Evolutionary conservation across 2,329 filamentous ascomycete species (phyloP), one percentile per base, ranked within the genome.

Genomic region (Diaporthe longicolla): DNA sequence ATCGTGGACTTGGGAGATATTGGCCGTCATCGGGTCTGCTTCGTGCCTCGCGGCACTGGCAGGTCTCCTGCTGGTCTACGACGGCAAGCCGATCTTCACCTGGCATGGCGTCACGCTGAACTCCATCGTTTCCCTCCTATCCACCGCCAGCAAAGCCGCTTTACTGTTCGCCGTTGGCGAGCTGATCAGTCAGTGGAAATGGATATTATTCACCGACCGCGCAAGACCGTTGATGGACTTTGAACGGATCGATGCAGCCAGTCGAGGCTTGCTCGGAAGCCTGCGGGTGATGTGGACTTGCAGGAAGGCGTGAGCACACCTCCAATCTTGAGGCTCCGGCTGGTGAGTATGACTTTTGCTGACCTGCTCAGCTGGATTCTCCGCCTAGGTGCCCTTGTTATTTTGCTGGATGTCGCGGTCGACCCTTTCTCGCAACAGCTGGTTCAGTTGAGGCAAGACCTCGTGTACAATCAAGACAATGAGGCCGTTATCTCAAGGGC

Each of bases 341-440:
- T 48, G 24, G 5, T 45, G 11, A 11, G 11, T 24, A 32, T 11
- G 9, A 7, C 15, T 17, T 4, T 65, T 24, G 26, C 45, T 71
- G 17, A 58, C 35, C 15, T n/a, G 1, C 3, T 15, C 45, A 73
- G 72, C 19, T 37, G 43, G 24, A n/a, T 65, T 10, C 61, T 65
- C 48, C 72, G 72, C n/a, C 17, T 71, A 11, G 72, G 57, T 17
- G 66, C 72, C 5, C n/a, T 73, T 19, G 26, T 71, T 1, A 43
- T 59, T 0, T 10, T 73, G 11, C 37, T 73, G 17, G 48, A 45
- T 54, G 45, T 71, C 21, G 72, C 66, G 17, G 40, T 71, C 15
- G 72, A 73, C 19, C 72, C 72, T 10, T 71, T 73, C 17, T 63
- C 54, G 32, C 72, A 73, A 35, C 72, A 73, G 50, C 54, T 71